phyloP scores from a whole-genome alignment of 208 protist species.

The Acanthamoeba royreba region DNA sequence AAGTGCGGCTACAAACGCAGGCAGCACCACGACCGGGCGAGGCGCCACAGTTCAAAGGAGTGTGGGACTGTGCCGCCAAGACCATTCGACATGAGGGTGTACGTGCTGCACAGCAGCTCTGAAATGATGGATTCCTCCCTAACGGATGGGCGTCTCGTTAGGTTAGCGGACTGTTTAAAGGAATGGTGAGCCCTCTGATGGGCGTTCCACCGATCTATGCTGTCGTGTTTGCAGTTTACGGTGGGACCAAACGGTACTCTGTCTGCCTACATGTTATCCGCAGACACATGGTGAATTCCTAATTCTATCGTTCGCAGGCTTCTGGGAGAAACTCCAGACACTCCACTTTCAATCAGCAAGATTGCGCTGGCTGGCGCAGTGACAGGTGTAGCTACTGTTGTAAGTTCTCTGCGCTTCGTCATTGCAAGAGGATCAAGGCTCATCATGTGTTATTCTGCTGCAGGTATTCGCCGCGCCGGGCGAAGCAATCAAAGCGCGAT shows the following conservation, averaged over 20 bases:
- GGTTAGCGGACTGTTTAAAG: not conserved
- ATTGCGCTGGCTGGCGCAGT: not conserved
- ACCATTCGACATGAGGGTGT: conserved; percentile 13
- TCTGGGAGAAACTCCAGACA: not conserved
- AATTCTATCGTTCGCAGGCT: too few relatives aligned
- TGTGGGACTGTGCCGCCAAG: not conserved
- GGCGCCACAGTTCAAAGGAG: not conserved
- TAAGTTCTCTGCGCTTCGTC: too few relatives aligned
- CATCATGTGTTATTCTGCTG: too few relatives aligned
- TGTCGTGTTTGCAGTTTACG: not conserved
- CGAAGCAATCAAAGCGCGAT: not conserved
- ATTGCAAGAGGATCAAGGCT: too few relatives aligned
- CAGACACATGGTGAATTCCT: not conserved
- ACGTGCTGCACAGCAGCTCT: too few relatives aligned
- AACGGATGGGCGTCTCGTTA: too few relatives aligned
- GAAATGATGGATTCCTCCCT: too few relatives aligned
- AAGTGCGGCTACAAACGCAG: conserved; percentile 14
- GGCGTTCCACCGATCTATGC: conserved; percentile 16
- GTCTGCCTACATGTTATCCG: too few relatives aligned
- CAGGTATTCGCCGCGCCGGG: not conserved
- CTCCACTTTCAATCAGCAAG: not conserved
- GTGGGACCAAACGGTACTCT: not conserved
- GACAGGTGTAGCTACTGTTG: not conserved
- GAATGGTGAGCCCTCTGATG: not conserved
- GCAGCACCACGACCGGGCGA: not conserved